Conservation (phyloP, 2,329 filamentous ascomycete species). For the Colletotrichum caudatum region DNA sequence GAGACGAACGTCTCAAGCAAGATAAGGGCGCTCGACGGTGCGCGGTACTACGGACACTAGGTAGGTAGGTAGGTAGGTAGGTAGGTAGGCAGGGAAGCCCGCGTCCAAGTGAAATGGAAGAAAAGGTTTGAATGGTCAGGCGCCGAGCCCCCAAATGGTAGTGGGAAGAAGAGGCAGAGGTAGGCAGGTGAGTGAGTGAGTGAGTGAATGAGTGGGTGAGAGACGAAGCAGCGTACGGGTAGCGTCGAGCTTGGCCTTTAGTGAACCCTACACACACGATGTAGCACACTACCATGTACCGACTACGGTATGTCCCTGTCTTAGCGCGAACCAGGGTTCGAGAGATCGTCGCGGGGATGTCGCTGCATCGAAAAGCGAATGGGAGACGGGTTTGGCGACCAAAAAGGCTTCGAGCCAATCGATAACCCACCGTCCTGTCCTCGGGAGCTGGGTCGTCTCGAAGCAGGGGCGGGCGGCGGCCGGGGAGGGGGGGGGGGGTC, state of each 20-base stretch:
- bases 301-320: conserved; percentile 4
- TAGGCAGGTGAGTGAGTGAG: too few species aligned
- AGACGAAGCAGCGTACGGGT: conserved; percentile 10
- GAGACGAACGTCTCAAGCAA: conserved; percentile 38
- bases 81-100: background rate
- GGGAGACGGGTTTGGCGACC: conserved; percentile 26
- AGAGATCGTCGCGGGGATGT: conserved; percentile 41
- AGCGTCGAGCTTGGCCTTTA: conserved; percentile 16
- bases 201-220: background rate
- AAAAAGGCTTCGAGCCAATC: conserved; percentile 35
- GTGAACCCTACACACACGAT: background rate
- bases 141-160: conserved; percentile 3
- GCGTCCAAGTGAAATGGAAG: background rate
- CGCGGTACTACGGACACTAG: background rate
- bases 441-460: conserved; percentile 10
- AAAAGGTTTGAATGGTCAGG: conserved; percentile 11
- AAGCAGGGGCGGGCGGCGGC: conserved; percentile 15
- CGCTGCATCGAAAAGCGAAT: conserved; percentile 35
- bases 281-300: background rate
- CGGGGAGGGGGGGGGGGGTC: background rate
- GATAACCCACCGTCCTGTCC: conserved; percentile 24
- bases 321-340: conserved; percentile 39
- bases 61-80: background rate
- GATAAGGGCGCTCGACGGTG: conserved; percentile 11
- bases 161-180: conserved; percentile 4